Evolutionary conservation across 2,329 filamentous ascomycete species (phyloP).

Genomic region (Cyphellophora attinorum): DNA sequence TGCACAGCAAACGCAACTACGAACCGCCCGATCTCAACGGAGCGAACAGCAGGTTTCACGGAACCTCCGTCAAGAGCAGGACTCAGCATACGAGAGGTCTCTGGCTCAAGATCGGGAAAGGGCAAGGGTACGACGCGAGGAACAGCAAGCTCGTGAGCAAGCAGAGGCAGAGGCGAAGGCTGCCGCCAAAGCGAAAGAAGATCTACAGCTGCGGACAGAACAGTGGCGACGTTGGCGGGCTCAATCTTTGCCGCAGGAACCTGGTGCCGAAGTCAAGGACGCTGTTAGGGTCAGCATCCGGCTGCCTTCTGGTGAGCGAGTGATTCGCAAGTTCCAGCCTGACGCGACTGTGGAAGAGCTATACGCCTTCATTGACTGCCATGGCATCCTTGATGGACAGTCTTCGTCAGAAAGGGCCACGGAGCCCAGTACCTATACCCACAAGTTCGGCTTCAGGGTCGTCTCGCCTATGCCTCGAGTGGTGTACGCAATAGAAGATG

Average conservation of each 20-base stretch:
- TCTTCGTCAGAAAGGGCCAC: constrained; percentile 21
- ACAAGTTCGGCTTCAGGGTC: constrained; percentile 76
- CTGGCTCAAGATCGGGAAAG: constrained; percentile 81
- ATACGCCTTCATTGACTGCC: constrained; percentile 93
- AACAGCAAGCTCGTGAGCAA: constrained; percentile 53
- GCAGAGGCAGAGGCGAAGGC: constrained; percentile 51
- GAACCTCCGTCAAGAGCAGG: constrained; percentile 75
- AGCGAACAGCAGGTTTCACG: constrained; percentile 73
- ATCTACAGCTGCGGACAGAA: constrained; percentile 42
- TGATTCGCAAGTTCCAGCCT: constrained; percentile 64
- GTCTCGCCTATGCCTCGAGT: constrained; percentile 75
- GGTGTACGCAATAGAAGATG: constrained; percentile 62
- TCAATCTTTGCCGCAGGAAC: constrained; percentile 58
- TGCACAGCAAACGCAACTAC: constrained; percentile 67
- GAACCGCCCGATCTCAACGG: constrained; percentile 63
- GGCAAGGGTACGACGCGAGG: constrained; percentile 65
- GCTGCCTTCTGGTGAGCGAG: constrained; percentile 57
- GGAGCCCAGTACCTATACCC: constrained; percentile 61
- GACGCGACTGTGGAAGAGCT: constrained; percentile 73
- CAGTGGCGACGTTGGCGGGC: constrained; percentile 79
- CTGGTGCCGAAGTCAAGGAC: constrained; percentile 52
- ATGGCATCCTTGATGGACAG: constrained; percentile 50
- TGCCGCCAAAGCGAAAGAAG: constrained; percentile 42
- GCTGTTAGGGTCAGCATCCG: constrained; percentile 61
- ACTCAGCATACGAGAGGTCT: constrained; percentile 86